A percentile compares a stretch with the other conserved stretches of the same genome.
Conservation (phyloP, 2,329 filamentous ascomycete species). For the Capronia coronata region DNA sequence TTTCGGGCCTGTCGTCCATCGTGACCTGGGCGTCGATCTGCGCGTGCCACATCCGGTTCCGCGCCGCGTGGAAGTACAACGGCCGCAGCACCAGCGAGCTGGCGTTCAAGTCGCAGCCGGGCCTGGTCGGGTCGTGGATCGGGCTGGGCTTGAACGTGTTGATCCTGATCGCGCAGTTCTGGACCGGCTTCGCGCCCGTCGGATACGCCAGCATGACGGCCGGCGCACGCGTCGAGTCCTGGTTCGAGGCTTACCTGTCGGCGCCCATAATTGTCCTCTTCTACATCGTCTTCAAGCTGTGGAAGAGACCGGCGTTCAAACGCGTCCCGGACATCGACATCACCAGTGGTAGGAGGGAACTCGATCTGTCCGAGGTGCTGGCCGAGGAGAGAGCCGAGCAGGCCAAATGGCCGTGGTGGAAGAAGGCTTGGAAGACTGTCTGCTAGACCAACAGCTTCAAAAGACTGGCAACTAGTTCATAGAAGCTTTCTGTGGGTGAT, state of each 20-base stretch:
- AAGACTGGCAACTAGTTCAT: no score
- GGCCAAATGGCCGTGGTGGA: slow-evolving; percentile 66
- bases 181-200: slow-evolving; percentile 74
- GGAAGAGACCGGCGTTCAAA: slow-evolving; percentile 5
- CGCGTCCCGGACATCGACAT: slow-evolving; percentile 37
- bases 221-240: slow-evolving; percentile 51
- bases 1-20: slow-evolving; percentile 65
- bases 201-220: slow-evolving; percentile 39
- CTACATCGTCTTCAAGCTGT: slow-evolving; percentile 38
- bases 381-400: slow-evolving; percentile 72
- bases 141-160: slow-evolving; percentile 69
- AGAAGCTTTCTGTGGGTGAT: no score
- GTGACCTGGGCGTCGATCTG: slow-evolving; percentile 55
- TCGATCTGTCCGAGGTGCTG: slow-evolving; percentile 55
- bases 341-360: slow-evolving; percentile 72
- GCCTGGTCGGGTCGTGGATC: slow-evolving; percentile 70
- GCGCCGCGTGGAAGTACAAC: slow-evolving; percentile 63
- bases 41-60: slow-evolving; percentile 72
- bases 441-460: no score
- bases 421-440: slow-evolving; percentile 63
- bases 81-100: slow-evolving; percentile 69
- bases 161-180: slow-evolving; percentile 77
- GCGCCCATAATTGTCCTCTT: slow-evolving; percentile 51
- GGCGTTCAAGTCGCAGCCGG: slow-evolving; percentile 72
- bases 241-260: slow-evolving; percentile 60